Conservation (phyloP, 176 grass and related monocot genomes). For the Neostapfia colusana region DNA sequence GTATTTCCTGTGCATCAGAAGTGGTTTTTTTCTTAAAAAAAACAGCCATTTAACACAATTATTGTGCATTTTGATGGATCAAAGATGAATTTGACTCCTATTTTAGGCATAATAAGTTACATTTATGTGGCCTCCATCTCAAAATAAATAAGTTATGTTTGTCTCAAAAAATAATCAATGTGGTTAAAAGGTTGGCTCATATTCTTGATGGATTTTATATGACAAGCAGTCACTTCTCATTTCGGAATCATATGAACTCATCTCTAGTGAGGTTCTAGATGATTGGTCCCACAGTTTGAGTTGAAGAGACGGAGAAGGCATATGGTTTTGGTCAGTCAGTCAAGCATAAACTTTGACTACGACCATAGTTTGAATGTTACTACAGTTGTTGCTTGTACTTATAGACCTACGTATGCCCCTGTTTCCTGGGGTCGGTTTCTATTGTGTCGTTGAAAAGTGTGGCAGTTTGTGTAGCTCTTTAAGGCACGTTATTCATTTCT, state of each 20-base stretch:
- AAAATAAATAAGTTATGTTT: neutral
- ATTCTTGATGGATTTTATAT: neutral
- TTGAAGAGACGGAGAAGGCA: conserved; percentile 30
- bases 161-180: neutral
- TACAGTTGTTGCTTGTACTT: conserved; percentile 18
- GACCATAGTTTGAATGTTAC: conserved; percentile 29
- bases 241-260: conserved; percentile 10
- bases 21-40: neutral
- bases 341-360: conserved; percentile 49
- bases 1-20: neutral
- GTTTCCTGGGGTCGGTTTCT: conserved; percentile 40
- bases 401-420: conserved; percentile 33
- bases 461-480: neutral
- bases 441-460: conserved; percentile 24
- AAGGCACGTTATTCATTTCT: neutral
- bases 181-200: neutral
- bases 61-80: neutral
- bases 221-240: conserved; percentile 14
- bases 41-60: too few species aligned
- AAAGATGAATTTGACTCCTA: neutral
- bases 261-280: conserved; percentile 16
- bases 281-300: conserved; percentile 23
- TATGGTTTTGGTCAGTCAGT: conserved; percentile 27
- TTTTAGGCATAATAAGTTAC: neutral
- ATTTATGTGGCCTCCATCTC: neutral